phyloP scores from a whole-genome alignment of 352 stramenopile genomes.

The Phytopythium aichiense region DNA sequence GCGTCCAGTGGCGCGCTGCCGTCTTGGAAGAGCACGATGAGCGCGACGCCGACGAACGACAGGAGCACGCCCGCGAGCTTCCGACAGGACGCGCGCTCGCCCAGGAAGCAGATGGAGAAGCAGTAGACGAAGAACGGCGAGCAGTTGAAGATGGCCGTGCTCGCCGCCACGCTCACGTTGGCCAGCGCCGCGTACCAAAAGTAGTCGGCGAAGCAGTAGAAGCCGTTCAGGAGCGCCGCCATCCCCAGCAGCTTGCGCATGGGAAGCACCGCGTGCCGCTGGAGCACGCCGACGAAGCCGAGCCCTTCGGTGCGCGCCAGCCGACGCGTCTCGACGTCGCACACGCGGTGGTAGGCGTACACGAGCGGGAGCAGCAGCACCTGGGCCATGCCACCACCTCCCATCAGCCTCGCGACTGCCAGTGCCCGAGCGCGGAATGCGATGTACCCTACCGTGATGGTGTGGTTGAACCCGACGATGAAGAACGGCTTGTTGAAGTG shows the following conservation, averaged over 20 bases:
- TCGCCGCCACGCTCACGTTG: conserved; percentile 31
- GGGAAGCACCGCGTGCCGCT: conserved; percentile 25
- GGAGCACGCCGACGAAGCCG: conserved; percentile 9
- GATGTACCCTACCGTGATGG: conserved; percentile 16
- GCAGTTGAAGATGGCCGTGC: conserved; percentile 44
- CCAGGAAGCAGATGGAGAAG: conserved; percentile 41
- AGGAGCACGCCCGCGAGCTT: conserved; percentile 29
- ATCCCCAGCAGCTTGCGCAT: conserved; percentile 14
- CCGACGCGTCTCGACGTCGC: conserved; percentile 6
- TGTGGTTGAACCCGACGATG: conserved; percentile 59
- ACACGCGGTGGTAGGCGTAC: conserved; percentile 28
- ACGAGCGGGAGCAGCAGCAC: conserved; percentile 35
- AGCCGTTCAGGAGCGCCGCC: conserved; percentile 29
- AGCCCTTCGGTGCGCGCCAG: conserved; percentile 9
- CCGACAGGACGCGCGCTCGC: conserved; percentile 19
- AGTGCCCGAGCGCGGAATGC: neutral
- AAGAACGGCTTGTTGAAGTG: conserved; percentile 45
- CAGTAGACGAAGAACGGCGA: conserved; percentile 45
- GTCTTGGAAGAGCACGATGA: conserved; percentile 25
- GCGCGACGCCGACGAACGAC: conserved; percentile 28
- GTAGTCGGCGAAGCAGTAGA: conserved; percentile 40
- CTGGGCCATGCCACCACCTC: conserved; percentile 9
- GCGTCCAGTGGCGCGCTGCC: conserved; percentile 15
- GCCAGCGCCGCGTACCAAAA: conserved; percentile 40
- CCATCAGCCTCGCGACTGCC: neutral